Base-by-base conservation (phyloP, 371 early-diverging fungal species). In the Neoconidiobolus thromboides region DNA sequence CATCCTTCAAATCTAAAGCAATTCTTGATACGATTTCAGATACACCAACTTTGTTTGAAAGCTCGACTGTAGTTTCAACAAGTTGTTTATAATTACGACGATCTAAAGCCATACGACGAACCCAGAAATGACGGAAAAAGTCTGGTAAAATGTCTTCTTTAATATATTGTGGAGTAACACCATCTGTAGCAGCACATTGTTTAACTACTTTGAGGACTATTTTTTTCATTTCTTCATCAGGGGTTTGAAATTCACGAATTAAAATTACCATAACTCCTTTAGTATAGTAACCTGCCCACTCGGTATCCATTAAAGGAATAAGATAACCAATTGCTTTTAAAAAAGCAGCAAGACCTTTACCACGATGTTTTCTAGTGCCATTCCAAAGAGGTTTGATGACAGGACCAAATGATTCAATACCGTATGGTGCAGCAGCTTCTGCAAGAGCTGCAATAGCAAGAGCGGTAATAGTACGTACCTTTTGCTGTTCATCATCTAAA, bases 191-290 rank as follows among this genome's bases (percentile, higher is more conserved):
- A 9, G 90, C 85, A 70, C 95, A 94, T 69, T 96, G 96, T 69
- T 90, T 90, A 62, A 96, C 85, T 0, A 96, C 96, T 70, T 91
- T 89, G 41, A 98, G 76, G 10, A 98, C 95, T 74, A 95, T 91
- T 77, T 89, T 91, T 65, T 91, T 91, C 94, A 96, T 95, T 64
- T 94, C 92, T 67, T 93, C 96, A 66, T 98, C 96, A 15, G 94
- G 92, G 4, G 93, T 86, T 69, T 89, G 87, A 76, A 98, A 96
- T 67, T 98, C 96, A 57, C 93, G 83, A 49, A 94, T 85, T 64
- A 98, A 69, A 42, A 88, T 86, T 6, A 77, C 68, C 91, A 96
- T 91, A 44, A 93, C 87, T 64, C 92, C 87, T 68, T 85, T 83
- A 26, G 94, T 91, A 69, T 91, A 92, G 63, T 85, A 83, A 69